Base-by-base conservation (phyloP, 257 asterid genomes). In the Capsicum pubescens region DNA sequence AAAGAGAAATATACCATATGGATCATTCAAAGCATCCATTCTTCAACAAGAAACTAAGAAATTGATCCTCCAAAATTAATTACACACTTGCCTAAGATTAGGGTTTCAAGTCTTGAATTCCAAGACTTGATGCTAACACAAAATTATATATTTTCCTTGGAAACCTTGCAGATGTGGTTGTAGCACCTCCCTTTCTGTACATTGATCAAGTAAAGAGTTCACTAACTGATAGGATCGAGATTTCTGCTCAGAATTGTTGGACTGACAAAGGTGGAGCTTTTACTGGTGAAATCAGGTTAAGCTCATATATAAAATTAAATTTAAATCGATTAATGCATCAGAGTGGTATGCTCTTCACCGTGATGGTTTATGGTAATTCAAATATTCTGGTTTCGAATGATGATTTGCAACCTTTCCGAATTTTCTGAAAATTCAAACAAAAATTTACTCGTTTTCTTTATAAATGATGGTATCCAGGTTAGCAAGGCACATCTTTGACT, bases 231-330 rank as follows among this genome's bases (percentile, higher is more conserved):
- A 91, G 96, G 77, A 90, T 95, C 39, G 97, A 95, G 87, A 84
- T 97, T 52, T 91, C 99, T 80, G 97, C 97, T 74, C 99, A 97
- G 86, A 97, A 97, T 90, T 93, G 97, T 86, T 97, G 99, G 99
- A 92, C 87, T 54, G 97, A 99, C 35, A 97, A 97, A 90, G 99
- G 99, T 86, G 99, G 99, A 79, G 99, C 99, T 83, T 97, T 97
- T 88, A 97, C 98, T 21, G 99, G 99, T 87, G 99, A 97, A 86
- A 97, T 97, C 97, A 97, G 99, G 99, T 91, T 80, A 83, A 82
- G 57, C 56, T 54, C 81, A 0, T 12, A 2, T 77, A 15, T 54
- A 54, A 54, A 32, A 52, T 26, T 26, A 0, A 52, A 52, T 76
- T 15, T 52, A 52, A 26, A 77, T 77, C 26, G 54, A 15, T 4